Evolutionary conservation across 2,329 filamentous ascomycete species (phyloP), one percentile per base, ranked within the genome.

Genomic region (Xylaria sp.): DNA sequence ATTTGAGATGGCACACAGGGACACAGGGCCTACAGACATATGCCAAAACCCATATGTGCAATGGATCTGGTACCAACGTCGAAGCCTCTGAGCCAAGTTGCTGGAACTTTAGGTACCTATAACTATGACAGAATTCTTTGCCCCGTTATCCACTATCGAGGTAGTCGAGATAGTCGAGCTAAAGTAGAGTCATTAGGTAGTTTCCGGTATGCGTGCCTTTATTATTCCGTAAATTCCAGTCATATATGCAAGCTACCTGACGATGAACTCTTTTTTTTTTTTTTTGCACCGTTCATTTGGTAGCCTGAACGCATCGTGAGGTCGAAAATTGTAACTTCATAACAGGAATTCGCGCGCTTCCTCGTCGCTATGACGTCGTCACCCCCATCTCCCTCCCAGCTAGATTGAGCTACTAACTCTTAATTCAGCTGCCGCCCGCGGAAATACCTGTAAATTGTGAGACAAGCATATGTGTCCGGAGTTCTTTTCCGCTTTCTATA

Each of bases 331-430:
- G 31, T 59, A 57, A 33, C n/a, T 13, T 38, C 20, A 31, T 26
- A 40, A 46, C 20, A n/a, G 48, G 44, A 38, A 26, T 54, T 64
- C 7, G 31, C 57, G 11, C 51, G 9, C 40, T 31, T 13, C 33
- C 23, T 59, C 44, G 44, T 63, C 40, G 54, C 42, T 33, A 65
- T 70, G 67, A 70, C 67, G 65, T 67, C 33, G 64, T 56, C 59
- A 44, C n/a, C 57, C 23, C 40, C 49, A 61, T 66, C 46, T 51
- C 36, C 26, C 13, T 23, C 17, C 31, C n/a, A 6, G 13, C 31
- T 60, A 23, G 20, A 33, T 33, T 9, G 9, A 33, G 33, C 33
- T 33, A 33, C 11, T 33, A 33, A n/a, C 9, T 36, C n/a, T 36
- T 15, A 5, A 54, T 23, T 54, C 51, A 36, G 36, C 28, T 54